phyloP scores from a whole-genome alignment of 2,329 filamentous ascomycete genomes.

The Cylindrodendrum hubeiense region DNA sequence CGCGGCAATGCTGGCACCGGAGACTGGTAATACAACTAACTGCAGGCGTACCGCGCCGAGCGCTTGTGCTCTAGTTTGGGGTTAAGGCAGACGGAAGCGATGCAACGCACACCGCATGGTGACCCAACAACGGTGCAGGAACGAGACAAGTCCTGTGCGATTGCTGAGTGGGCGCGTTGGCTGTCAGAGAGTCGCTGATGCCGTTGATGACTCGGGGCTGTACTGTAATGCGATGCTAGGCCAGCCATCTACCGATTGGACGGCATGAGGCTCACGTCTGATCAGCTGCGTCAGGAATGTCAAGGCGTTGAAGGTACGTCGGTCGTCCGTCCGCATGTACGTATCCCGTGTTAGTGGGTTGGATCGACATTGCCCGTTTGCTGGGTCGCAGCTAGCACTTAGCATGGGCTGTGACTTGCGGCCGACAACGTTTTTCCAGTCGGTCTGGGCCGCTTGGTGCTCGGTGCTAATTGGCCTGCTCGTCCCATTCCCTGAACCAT shows the following conservation, averaged over 20 bases:
- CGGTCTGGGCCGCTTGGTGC: background rate
- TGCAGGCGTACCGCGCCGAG: background rate
- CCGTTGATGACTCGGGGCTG: slow-evolving; percentile 6
- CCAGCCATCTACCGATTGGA: slow-evolving; percentile 23
- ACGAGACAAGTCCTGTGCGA: slow-evolving; percentile 1
- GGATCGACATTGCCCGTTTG: slow-evolving; percentile 38
- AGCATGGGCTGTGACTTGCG: slow-evolving; percentile 30
- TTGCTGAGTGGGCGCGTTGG: background rate
- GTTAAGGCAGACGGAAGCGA: slow-evolving; percentile 11
- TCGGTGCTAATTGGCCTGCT: slow-evolving; percentile 20
- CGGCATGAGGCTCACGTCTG: slow-evolving; percentile 10
- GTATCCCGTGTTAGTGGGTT: slow-evolving; percentile 27
- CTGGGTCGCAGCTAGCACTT: slow-evolving; percentile 27
- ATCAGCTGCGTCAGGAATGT: slow-evolving; percentile 14
- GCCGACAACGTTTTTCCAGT: slow-evolving; percentile 18
- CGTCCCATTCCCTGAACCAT: slow-evolving; percentile 16
- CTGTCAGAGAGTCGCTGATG: background rate
- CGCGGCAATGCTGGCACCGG: slow-evolving; percentile 9
- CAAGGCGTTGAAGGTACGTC: slow-evolving; percentile 3
- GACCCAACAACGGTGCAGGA: slow-evolving; percentile 14
- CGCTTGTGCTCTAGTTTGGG: slow-evolving; percentile 20
- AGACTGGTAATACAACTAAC: background rate
- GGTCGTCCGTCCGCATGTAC: background rate
- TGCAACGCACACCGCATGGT: slow-evolving; percentile 17
- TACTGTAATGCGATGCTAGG: background rate